These are phyloP conservation scores for Lanmaoa pseudosensibilis DNA, from an alignment of 768 basidiomycete genomes.

Conservation along the genomic window DNA sequence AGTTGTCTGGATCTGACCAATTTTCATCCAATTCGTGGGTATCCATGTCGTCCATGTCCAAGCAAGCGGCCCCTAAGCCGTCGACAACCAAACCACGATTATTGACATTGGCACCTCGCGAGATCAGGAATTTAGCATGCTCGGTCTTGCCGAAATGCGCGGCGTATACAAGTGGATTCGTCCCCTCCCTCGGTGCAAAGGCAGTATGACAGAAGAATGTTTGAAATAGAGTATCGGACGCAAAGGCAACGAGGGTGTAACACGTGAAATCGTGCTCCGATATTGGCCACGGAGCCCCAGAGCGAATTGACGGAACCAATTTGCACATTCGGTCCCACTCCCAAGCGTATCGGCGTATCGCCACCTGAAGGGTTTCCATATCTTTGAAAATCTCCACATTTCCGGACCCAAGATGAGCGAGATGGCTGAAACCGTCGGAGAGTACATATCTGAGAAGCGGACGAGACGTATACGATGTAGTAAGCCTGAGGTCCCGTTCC, in stretches of 20 bases:
- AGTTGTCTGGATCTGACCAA: no score
- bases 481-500: background rate
- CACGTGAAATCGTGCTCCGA: background rate
- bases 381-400: background rate
- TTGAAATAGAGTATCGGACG: background rate
- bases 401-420: background rate
- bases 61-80: background rate
- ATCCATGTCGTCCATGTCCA: no score
- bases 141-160: background rate
- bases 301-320: background rate
- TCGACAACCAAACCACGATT: background rate
- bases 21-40: no score
- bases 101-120: background rate
- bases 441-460: conserved; percentile 8
- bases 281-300: background rate
- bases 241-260: conserved; percentile 5
- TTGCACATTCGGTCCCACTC: conserved; percentile 3
- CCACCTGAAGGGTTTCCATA: background rate
- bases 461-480: background rate
- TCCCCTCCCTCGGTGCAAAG: background rate
- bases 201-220: background rate
- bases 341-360: background rate
- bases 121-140: background rate
- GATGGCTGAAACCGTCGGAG: conserved; percentile 1
- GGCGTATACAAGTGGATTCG: conserved; percentile 9